Conservation (phyloP, 305 asterid species). For the Fraxinus ornus region DNA sequence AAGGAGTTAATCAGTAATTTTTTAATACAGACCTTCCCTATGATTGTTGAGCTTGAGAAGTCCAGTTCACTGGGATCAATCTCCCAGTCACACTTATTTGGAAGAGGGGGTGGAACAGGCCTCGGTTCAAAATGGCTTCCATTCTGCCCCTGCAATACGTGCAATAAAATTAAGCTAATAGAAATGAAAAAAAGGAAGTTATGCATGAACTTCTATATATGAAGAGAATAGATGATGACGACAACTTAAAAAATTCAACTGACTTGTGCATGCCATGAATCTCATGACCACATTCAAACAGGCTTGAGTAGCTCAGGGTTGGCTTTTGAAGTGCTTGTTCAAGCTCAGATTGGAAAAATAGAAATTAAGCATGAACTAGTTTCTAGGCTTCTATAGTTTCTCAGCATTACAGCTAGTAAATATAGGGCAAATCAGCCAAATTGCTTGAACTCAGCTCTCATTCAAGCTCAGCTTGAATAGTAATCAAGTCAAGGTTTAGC, state of each 20-base stretch:
- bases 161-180: not conserved
- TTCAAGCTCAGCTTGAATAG: not conserved
- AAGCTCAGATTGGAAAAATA: not conserved
- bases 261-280: constrained; percentile 12
- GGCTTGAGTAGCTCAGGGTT: not conserved
- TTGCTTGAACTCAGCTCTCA: not conserved
- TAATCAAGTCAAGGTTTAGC: not conserved
- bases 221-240: not conserved
- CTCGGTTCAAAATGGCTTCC: constrained; percentile 99
- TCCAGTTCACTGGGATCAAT: constrained; percentile 87
- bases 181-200: constrained; percentile 12
- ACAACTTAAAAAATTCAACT: not conserved
- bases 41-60: constrained; percentile 62
- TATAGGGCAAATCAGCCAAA: not conserved
- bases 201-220: not conserved
- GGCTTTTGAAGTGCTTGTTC: not conserved
- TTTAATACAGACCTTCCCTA: constrained; percentile 72
- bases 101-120: constrained; percentile 86
- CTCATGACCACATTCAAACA: not conserved
- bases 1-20: constrained; percentile 5
- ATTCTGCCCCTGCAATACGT: constrained; percentile 75
- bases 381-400: not conserved
- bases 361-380: not conserved
- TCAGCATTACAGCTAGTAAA: not conserved
- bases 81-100: constrained; percentile 99